These are phyloP conservation scores for Amoebophrya sp. DNA, from an alignment of 169 alveolate species.

Conservation along the genomic window DNA sequence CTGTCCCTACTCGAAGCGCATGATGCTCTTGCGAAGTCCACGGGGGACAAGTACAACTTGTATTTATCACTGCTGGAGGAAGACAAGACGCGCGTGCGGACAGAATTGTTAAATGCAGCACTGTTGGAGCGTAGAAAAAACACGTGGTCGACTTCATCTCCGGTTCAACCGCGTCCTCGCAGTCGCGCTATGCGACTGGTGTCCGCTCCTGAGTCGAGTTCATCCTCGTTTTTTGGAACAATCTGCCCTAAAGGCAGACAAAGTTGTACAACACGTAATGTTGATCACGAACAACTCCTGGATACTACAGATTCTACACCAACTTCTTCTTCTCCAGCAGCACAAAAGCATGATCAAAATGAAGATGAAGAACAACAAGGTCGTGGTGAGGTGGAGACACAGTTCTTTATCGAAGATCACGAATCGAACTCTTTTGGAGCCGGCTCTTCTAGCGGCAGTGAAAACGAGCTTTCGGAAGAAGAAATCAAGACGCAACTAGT, in stretches of 20 bases:
- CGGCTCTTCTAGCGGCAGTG: too few species aligned
- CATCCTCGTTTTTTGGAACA: too few species aligned
- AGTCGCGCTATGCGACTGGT: not conserved
- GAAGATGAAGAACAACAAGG: not conserved
- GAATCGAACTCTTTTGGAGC: not conserved
- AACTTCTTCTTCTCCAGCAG: too few species aligned
- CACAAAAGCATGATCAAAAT: not conserved
- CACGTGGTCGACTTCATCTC: too few species aligned
- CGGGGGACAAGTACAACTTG: not conserved
- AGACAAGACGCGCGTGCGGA: not conserved
- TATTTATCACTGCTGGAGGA: not conserved
- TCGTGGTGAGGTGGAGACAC: not conserved
- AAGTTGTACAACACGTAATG: too few species aligned
- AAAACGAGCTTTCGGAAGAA: not conserved
- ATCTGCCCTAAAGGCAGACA: not conserved
- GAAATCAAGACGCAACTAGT: not conserved
- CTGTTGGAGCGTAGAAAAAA: not conserved
- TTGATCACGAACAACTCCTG: not conserved
- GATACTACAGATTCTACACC: too few species aligned
- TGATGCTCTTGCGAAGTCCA: not conserved
- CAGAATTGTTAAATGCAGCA: not conserved
- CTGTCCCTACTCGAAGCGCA: not conserved
- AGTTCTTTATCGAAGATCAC: too few species aligned
- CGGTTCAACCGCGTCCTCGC: not conserved
- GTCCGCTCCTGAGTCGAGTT: too few species aligned